Conservation (phyloP, 331 rosid genomes). For the Quercus lobata region DNA sequence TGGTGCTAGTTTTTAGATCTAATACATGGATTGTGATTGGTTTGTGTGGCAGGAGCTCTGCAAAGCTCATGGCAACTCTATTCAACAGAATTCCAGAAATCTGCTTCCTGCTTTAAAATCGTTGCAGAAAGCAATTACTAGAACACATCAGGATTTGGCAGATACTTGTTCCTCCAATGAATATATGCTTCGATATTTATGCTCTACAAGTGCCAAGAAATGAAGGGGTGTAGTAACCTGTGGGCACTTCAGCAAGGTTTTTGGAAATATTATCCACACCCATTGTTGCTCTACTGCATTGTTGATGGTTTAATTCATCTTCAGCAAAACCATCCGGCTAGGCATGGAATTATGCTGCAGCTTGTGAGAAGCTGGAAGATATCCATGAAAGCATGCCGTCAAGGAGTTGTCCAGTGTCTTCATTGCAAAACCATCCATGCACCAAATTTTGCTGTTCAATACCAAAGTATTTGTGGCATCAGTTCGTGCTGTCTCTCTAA, state of each 20-base stretch:
- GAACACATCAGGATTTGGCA: slow-evolving; percentile 77
- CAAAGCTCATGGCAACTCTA: slow-evolving; percentile 68
- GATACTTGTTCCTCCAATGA: slow-evolving; percentile 94
- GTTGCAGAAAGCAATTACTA: slow-evolving; percentile 71
- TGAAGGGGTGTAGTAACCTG: slow-evolving; percentile 8
- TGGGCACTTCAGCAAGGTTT: not conserved
- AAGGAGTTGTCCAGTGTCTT: not conserved
- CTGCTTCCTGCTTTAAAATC: slow-evolving; percentile 84
- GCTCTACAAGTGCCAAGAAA: slow-evolving; percentile 45
- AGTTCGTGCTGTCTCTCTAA: not conserved
- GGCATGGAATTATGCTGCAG: not conserved
- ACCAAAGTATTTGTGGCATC: not conserved
- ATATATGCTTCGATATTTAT: slow-evolving; percentile 68
- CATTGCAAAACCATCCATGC: not conserved
- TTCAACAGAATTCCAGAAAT: slow-evolving; percentile 67
- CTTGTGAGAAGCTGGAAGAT: not conserved
- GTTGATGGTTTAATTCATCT: not conserved
- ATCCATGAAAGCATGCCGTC: not conserved
- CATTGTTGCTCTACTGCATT: not conserved
- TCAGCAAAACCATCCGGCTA: not conserved
- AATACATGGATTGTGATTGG: slow-evolving; percentile 4
- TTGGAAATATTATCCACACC: not conserved
- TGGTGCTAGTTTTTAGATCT: not conserved
- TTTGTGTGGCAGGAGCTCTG: slow-evolving; percentile 72
- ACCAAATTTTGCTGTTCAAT: not conserved